Percentiles rank a stretch among this genome's conserved stretches.
Conservation (phyloP, 768 basidiomycete genomes). For the Collybiopsis luxurians region DNA sequence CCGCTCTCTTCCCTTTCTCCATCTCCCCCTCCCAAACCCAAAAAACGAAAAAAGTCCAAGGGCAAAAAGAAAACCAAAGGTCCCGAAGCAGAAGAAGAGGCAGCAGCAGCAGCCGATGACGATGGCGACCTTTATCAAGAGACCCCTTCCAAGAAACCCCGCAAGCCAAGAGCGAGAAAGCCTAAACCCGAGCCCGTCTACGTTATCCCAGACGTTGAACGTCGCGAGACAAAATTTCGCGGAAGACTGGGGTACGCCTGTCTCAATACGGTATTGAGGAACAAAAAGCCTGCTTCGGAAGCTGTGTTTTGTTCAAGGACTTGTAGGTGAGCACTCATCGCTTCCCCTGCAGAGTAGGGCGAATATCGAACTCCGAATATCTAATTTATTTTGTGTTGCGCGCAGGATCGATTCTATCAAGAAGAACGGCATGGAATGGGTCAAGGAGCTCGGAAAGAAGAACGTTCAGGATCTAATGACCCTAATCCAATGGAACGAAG, state of each 20-base stretch:
- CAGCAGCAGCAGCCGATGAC: background rate
- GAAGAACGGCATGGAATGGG: conserved; percentile 78
- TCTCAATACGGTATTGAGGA: conserved; percentile 79
- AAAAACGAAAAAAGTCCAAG: background rate
- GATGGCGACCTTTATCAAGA: background rate
- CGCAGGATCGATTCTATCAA: conserved; percentile 74
- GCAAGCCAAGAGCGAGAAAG: conserved; percentile 5
- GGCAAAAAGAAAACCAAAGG: background rate
- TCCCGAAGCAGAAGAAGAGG: background rate
- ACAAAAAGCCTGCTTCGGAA: conserved; percentile 58
- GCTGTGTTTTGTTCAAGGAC: conserved; percentile 76
- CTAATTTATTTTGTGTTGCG: too few relatives aligned
- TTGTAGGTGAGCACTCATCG: too few relatives aligned
- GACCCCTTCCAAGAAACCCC: background rate
- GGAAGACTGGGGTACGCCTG: conserved; percentile 79
- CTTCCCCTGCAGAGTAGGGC: too few relatives aligned
- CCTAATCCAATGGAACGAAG: conserved; percentile 90
- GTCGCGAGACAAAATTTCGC: conserved; percentile 64
- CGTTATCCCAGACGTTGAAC: conserved; percentile 69
- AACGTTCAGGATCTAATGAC: conserved; percentile 70
- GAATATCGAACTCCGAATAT: too few relatives aligned
- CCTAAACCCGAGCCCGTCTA: conserved; percentile 52
- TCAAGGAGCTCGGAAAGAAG: conserved; percentile 75
- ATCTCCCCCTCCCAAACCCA: background rate
- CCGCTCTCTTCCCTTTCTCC: too few relatives aligned